These are phyloP conservation scores for Citrus glauca DNA, from an alignment of 345 rosid genomes.

Conservation along the genomic window DNA sequence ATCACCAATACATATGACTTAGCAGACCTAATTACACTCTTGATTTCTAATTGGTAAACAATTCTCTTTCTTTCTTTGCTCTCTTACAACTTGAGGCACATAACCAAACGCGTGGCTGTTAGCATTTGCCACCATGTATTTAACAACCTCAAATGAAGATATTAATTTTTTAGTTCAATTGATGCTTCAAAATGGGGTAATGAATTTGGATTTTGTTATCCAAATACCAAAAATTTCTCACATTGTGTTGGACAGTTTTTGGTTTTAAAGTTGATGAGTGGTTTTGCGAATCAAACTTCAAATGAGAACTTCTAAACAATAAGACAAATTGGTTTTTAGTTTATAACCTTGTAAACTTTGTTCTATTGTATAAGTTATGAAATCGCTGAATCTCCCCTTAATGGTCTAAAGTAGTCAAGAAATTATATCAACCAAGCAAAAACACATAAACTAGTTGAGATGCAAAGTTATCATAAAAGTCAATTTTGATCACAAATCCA, in stretches of 20 bases:
- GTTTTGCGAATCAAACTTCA: conserved; percentile 20
- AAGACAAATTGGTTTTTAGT: conserved; percentile 14
- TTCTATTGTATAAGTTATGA: neutral
- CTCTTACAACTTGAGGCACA: conserved; percentile 48
- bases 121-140: conserved; percentile 62
- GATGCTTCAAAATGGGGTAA: conserved; percentile 66
- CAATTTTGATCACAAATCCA: neutral
- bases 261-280: conserved; percentile 18
- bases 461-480: neutral
- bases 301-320: conserved; percentile 17
- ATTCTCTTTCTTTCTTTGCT: conserved; percentile 51
- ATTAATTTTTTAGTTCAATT: conserved; percentile 54
- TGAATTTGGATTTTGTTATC: conserved; percentile 58
- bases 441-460: neutral
- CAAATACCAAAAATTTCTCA: conserved; percentile 78
- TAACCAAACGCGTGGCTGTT: conserved; percentile 56
- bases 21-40: conserved; percentile 45
- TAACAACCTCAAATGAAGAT: conserved; percentile 59
- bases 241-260: conserved; percentile 22
- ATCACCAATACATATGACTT: conserved; percentile 46
- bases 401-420: neutral
- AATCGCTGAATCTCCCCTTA: neutral
- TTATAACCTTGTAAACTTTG: neutral
- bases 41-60: conserved; percentile 57
- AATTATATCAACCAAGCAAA: neutral